Conservation (phyloP, 768 basidiomycete genomes). For the Russula foetens region DNA sequence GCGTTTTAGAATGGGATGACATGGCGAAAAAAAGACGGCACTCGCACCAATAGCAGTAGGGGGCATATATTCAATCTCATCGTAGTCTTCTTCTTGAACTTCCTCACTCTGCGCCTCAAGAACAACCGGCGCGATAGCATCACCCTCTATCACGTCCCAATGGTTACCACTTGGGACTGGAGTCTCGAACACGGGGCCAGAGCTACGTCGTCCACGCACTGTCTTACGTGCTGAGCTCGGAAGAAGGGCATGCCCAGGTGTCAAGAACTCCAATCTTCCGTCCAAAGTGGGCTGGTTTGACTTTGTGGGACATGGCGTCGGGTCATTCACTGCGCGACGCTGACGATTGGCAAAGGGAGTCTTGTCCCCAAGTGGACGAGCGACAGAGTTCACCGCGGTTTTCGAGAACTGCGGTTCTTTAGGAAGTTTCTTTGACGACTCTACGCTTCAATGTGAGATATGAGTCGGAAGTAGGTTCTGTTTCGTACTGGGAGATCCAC, state of each 20-base stretch:
- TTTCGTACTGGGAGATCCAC: slow-evolving; percentile 25
- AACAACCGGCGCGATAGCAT: too few species aligned
- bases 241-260: slow-evolving; percentile 37
- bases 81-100: slow-evolving; percentile 27
- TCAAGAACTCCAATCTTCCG: slow-evolving; percentile 26
- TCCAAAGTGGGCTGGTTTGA: slow-evolving; percentile 31
- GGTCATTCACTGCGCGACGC: slow-evolving; percentile 24
- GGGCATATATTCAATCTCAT: slow-evolving; percentile 50
- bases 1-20: background rate
- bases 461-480: background rate
- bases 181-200: slow-evolving; percentile 50
- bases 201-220: slow-evolving; percentile 45
- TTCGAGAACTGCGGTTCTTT: slow-evolving; percentile 19
- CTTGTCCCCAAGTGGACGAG: slow-evolving; percentile 60
- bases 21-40: background rate
- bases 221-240: slow-evolving; percentile 66
- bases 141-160: slow-evolving; percentile 72
- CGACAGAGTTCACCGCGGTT: slow-evolving; percentile 14
- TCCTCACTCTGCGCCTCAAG: slow-evolving; percentile 22
- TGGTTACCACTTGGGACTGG: slow-evolving; percentile 57
- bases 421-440: slow-evolving; percentile 1
- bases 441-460: slow-evolving; percentile 9
- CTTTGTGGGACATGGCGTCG: slow-evolving; percentile 25
- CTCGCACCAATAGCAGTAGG: slow-evolving; percentile 42
- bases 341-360: slow-evolving; percentile 68